Base-by-base conservation (phyloP, 139 green algal genomes). In the Coelastrella sp. region DNA sequence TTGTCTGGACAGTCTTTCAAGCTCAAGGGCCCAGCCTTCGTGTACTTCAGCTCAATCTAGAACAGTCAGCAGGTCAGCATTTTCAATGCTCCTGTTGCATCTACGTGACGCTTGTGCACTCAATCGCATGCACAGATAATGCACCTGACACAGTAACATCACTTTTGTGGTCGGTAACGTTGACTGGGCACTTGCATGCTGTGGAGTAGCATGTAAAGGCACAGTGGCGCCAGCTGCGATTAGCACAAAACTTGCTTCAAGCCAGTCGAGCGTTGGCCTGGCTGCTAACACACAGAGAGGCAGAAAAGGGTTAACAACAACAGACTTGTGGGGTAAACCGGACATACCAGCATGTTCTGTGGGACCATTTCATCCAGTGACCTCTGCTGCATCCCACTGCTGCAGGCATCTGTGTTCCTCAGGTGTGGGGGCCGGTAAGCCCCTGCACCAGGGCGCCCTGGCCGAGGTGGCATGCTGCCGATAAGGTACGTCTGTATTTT, bases 341-440 rank as follows among this genome's bases (percentile, higher is more conserved):
- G 35, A 49, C 49, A n/a, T 6, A 66, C 56, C 24, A 49, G 8
- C 68, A 82, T 82, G 70, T 74, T 78, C 8, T 68, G 65, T 4
- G 72, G 72, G 6, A 56, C 84, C 8, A 90, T 24, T 59, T 90
- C 85, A 59, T 90, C 85, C 60, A 90, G 56, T 12, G 60, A 65
- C 19, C 59, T 76, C 66, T 76, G 83, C 56, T 83, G 56, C 70
- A 24, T n/a, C 1, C n/a, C 17, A 22, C 6, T 24, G 61, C 81
- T 87, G 35, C 35, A 49, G 24, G 59, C 14, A 60, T 25, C 60
- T 10, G 72, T 56, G 56, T 10, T n/a, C 14, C 85, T 59, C 35
- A 83, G 72, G 25, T 90, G 85, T n/a, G 85, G 85, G 19, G 85
- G 85, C 57, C 75, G 11, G 22, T 90, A 90, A 7, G 73, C 73